These are phyloP conservation scores for Podosphaera leucotricha DNA, from an alignment of 2,329 filamentous ascomycete species.

Conservation along the genomic window DNA sequence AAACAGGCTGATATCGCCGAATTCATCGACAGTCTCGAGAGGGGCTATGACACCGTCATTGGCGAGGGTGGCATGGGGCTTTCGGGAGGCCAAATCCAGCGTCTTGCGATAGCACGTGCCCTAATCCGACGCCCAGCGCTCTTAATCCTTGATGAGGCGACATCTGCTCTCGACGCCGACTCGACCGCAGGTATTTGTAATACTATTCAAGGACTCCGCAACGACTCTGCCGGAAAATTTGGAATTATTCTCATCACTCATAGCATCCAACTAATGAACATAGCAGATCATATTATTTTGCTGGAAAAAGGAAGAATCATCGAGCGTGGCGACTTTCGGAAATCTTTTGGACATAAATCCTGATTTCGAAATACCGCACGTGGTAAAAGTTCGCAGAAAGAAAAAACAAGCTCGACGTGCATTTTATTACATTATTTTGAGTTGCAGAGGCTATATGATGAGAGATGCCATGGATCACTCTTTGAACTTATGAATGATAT, in stretches of 20 bases:
- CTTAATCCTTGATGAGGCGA: conserved; percentile 70
- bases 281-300: conserved; percentile 51
- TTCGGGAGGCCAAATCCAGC: conserved; percentile 64
- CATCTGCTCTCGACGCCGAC: conserved; percentile 51
- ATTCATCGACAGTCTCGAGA: conserved; percentile 48
- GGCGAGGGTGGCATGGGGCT: conserved; percentile 54
- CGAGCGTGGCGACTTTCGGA: conserved; percentile 37
- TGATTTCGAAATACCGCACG: too few species aligned
- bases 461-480: too few species aligned
- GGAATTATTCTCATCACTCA: conserved; percentile 70
- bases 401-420: too few species aligned
- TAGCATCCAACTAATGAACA: conserved; percentile 62
- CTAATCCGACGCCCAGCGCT: conserved; percentile 47
- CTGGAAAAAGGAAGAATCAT: conserved; percentile 44
- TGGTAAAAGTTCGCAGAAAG: too few species aligned
- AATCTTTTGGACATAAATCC: too few species aligned
- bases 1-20: conserved; percentile 44
- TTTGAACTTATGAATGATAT: too few species aligned
- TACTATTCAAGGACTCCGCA: conserved; percentile 29
- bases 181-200: conserved; percentile 39
- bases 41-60: conserved; percentile 47
- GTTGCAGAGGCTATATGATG: too few species aligned
- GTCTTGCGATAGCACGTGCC: conserved; percentile 59
- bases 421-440: too few species aligned
- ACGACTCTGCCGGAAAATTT: conserved; percentile 19